phyloP scores from a whole-genome alignment of 2,329 filamentous ascomycete species.

The Ceratocystis colombiana region DNA sequence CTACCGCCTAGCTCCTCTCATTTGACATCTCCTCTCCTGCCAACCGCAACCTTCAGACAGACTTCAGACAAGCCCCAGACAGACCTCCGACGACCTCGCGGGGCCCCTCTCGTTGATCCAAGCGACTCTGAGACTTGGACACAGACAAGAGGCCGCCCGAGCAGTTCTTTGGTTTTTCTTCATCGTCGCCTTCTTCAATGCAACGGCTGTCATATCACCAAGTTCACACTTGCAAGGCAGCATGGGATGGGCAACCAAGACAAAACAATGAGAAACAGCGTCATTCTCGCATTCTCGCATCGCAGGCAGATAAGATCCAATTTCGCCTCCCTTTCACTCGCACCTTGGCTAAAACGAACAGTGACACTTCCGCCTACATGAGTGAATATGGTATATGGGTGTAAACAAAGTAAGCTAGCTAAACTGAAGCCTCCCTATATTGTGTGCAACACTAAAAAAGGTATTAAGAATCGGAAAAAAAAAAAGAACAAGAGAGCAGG shows the following conservation, averaged over 20 bases:
- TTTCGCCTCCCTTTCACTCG: too few relatives aligned
- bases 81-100: background rate
- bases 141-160: background rate
- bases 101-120: too few relatives aligned
- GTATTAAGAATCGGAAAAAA: background rate
- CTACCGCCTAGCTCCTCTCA: background rate
- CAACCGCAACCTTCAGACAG: background rate
- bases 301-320: too few relatives aligned
- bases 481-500: background rate
- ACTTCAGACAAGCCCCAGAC: constrained; percentile 10
- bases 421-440: too few relatives aligned
- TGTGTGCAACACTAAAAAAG: constrained; percentile 4
- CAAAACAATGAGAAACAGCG: too few relatives aligned
- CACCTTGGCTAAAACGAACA: too few relatives aligned
- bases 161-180: background rate
- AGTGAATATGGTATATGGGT: background rate
- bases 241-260: too few relatives aligned
- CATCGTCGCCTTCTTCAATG: background rate
- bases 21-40: background rate
- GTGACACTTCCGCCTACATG: too few relatives aligned
- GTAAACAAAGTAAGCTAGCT: background rate
- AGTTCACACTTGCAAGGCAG: too few relatives aligned
- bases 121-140: too few relatives aligned
- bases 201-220: too few relatives aligned
- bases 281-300: too few relatives aligned